These are phyloP conservation scores for Colletotrichum paranaense DNA, from an alignment of 2,329 filamentous ascomycete genomes.

Conservation along the genomic window DNA sequence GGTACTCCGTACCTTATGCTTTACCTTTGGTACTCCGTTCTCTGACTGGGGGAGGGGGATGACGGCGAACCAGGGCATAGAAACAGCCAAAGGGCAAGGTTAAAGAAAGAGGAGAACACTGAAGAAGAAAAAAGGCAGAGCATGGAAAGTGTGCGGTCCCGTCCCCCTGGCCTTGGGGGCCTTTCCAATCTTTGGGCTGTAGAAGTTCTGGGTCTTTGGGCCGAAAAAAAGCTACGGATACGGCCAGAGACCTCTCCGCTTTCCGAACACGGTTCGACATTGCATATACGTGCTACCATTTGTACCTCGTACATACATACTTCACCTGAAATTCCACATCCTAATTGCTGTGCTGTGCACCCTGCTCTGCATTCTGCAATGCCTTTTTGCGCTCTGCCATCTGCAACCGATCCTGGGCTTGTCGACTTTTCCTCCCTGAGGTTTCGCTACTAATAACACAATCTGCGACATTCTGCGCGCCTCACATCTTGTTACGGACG, in stretches of 20 bases:
- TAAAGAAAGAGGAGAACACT: neutral
- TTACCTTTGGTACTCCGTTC: neutral
- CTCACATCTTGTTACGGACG: slow-evolving; percentile 4
- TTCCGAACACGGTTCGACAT: slow-evolving; percentile 32
- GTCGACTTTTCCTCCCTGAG: neutral
- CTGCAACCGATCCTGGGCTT: slow-evolving; percentile 20
- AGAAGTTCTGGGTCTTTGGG: slow-evolving; percentile 27
- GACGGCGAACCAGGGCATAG: neutral
- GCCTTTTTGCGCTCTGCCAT: neutral
- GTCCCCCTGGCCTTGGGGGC: neutral
- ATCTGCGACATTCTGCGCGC: slow-evolving; percentile 2
- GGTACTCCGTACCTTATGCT: neutral
- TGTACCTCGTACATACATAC: slow-evolving; percentile 23
- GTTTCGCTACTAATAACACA: neutral
- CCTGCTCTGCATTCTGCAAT: slow-evolving; percentile 12
- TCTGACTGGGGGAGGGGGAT: neutral
- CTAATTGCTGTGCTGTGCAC: slow-evolving; percentile 17
- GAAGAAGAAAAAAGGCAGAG: neutral
- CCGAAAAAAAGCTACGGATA: slow-evolving; percentile 19
- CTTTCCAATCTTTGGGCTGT: slow-evolving; percentile 14
- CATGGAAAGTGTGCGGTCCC: neutral
- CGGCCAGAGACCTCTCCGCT: slow-evolving; percentile 9
- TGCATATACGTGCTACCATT: slow-evolving; percentile 22
- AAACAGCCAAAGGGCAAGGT: neutral
- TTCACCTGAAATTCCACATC: slow-evolving; percentile 10